phyloP scores from a whole-genome alignment of 495 filamentous ascomycete species.

The Chlorociboria aeruginascens region DNA sequence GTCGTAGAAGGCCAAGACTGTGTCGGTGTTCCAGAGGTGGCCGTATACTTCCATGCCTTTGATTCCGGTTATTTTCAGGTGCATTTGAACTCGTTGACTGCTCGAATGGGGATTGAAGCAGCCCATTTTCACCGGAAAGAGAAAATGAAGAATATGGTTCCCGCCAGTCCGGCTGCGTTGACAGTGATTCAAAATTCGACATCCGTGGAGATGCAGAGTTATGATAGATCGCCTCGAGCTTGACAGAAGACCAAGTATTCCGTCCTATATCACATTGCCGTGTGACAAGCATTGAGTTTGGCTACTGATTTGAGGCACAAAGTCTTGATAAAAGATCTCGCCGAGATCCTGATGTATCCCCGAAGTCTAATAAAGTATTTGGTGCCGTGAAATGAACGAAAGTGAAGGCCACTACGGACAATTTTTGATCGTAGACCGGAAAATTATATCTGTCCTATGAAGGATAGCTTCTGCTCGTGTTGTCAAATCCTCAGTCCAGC shows the following conservation, averaged over 20 bases:
- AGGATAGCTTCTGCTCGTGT: slow-evolving; percentile 1
- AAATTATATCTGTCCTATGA: slow-evolving; percentile 15
- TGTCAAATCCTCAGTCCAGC: background rate
- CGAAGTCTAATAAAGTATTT: background rate
- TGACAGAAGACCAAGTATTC: slow-evolving; percentile 45
- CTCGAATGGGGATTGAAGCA: slow-evolving; percentile 37
- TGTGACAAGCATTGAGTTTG: slow-evolving; percentile 44
- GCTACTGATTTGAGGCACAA: slow-evolving; percentile 6
- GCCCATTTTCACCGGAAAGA: slow-evolving; percentile 34
- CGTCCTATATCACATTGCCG: slow-evolving; percentile 44
- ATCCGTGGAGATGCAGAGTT: slow-evolving; percentile 43
- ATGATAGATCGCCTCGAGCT: slow-evolving; percentile 40
- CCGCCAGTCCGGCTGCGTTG: slow-evolving; percentile 49
- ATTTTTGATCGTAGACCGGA: slow-evolving; percentile 15
- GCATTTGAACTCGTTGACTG: slow-evolving; percentile 22
- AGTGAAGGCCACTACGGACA: slow-evolving; percentile 10
- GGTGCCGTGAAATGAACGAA: slow-evolving; percentile 17
- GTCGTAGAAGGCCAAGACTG: slow-evolving; percentile 16
- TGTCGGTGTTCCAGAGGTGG: slow-evolving; percentile 18
- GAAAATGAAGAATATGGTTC: slow-evolving; percentile 41
- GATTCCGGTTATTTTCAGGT: slow-evolving; percentile 28
- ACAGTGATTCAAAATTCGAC: slow-evolving; percentile 41
- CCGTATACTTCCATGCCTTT: slow-evolving; percentile 28
- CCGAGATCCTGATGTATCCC: background rate
- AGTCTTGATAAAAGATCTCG: slow-evolving; percentile 1